Conservation (phyloP, 2,329 filamentous ascomycete genomes). For the Microdochium trichocladiopsis region DNA sequence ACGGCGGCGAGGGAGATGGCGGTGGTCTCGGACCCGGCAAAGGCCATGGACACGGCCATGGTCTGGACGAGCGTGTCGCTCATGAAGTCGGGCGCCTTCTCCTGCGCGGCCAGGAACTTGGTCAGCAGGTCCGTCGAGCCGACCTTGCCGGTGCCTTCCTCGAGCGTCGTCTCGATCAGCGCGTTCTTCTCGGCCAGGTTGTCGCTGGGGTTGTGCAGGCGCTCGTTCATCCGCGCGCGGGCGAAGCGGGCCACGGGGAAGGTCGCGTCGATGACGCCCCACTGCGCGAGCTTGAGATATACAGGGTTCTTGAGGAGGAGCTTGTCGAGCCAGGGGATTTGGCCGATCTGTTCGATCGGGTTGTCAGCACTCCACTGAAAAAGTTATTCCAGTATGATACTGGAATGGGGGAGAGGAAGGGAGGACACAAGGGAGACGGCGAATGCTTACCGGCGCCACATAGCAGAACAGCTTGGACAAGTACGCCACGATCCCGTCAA, state of each 20-base stretch:
- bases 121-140: slow-evolving; percentile 54
- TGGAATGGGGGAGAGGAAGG: neutral
- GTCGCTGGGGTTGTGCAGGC: slow-evolving; percentile 38
- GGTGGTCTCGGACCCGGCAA: slow-evolving; percentile 74
- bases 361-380: neutral
- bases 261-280: slow-evolving; percentile 59
- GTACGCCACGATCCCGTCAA: slow-evolving; percentile 66
- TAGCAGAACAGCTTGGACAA: slow-evolving; percentile 61
- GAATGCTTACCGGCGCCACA: slow-evolving; percentile 50
- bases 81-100: slow-evolving; percentile 65
- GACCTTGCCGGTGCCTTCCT: slow-evolving; percentile 20
- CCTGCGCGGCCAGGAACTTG: slow-evolving; percentile 64
- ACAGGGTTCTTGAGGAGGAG: slow-evolving; percentile 70
- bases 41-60: slow-evolving; percentile 65
- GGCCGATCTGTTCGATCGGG: slow-evolving; percentile 48
- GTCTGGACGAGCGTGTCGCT: slow-evolving; percentile 61
- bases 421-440: neutral
- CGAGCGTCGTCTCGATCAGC: slow-evolving; percentile 19
- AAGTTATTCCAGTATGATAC: neutral
- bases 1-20: slow-evolving; percentile 65
- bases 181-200: slow-evolving; percentile 24
- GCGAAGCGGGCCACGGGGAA: slow-evolving; percentile 71
- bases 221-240: slow-evolving; percentile 57
- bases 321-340: slow-evolving; percentile 66
- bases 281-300: slow-evolving; percentile 59